phyloP scores from a whole-genome alignment of 2,329 filamentous ascomycete species.

The Nigrospora sphaerica region DNA sequence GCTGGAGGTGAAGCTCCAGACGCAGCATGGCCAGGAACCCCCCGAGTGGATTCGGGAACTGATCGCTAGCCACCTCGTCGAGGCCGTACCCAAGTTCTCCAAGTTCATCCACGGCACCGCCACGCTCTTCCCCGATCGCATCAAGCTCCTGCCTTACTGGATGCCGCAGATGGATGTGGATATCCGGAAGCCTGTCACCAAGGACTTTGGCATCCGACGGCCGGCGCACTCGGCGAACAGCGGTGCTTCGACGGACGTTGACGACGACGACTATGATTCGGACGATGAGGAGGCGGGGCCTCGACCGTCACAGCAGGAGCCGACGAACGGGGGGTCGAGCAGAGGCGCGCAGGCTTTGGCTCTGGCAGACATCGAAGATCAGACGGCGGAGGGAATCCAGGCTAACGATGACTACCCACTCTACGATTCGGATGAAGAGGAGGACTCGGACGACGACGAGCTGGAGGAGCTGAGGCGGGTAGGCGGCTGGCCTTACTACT shows the following conservation, averaged over 20 bases:
- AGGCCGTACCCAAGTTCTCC: conserved; percentile 98
- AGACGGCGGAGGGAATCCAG: conserved; percentile 56
- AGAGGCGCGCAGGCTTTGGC: conserved; percentile 9
- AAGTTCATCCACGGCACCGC: conserved; percentile 98
- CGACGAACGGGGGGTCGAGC: conserved; percentile 9
- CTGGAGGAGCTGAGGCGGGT: conserved; percentile 71
- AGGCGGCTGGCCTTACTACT: conserved; percentile 71
- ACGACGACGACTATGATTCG: conserved; percentile 68
- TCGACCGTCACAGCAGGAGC: conserved; percentile 1
- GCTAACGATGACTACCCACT: conserved; percentile 69
- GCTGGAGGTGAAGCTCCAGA: conserved; percentile 95
- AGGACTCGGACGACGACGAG: conserved; percentile 60
- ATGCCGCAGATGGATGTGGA: conserved; percentile 97
- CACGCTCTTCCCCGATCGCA: conserved; percentile 76
- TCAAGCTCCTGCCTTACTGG: conserved; percentile 92
- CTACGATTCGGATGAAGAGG: conserved; percentile 87
- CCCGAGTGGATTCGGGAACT: conserved; percentile 95
- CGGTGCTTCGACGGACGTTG: conserved; percentile 69
- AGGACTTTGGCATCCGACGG: conserved; percentile 85
- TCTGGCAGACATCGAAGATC: conserved; percentile 68
- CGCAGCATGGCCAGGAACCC: conserved; percentile 87
- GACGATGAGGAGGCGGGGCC: conserved; percentile 45
- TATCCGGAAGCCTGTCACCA: conserved; percentile 85
- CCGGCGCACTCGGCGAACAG: conserved; percentile 67
- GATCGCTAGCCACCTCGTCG: conserved; percentile 87